Evolutionary conservation across 164 flowering plant genomes (phyloP), one percentile per base, ranked within the genome.

Genomic region (Umbilicus rupestris): DNA sequence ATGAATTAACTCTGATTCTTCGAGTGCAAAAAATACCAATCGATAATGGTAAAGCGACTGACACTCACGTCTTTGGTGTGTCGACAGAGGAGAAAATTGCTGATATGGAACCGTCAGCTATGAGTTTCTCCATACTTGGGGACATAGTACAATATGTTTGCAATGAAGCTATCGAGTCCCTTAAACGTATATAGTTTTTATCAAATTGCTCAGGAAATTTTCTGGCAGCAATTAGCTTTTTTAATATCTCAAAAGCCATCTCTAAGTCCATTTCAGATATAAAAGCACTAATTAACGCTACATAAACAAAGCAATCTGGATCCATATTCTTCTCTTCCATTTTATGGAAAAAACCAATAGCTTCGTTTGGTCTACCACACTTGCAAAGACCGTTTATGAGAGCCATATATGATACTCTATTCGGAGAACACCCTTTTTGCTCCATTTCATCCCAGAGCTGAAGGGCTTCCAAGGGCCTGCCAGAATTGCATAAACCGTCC

Each of bases 361-460:
- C 89, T 59, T 58, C 68, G 62, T 75, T 73, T 44, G 85, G 77
- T 75, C 70, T 77, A 17, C 71, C 77, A 75, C 96, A 88, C 73
- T 86, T 90, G 83, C 96, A 87, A 67, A 90, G 87, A 55, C 98
- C 98, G 70, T 72, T 66, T 19, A 90, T 75, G 60, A 93, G 76
- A 73, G 94, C 89, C 82, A 81, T 78, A 70, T 76, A 88, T 65
- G 96, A 58, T 57, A 93, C 79, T 70, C 80, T 80, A 69, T 82
- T 93, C 26, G 96, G 88, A 17, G 66, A n/a, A 69, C 88, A 86
- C 3, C 83, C 86, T 70, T 78, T 83, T 30, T 47, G 65, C 58
- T 30, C 72, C 97, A 93, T 87, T 72, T 85, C 80, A 49, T 74
- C 74, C 96, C 94, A 93, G 31, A 93, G 69, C 22, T 44, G 14